Evolutionary conservation across 371 early-diverging fungal species (phyloP).

Genomic region (Mortierella sp.): DNA sequence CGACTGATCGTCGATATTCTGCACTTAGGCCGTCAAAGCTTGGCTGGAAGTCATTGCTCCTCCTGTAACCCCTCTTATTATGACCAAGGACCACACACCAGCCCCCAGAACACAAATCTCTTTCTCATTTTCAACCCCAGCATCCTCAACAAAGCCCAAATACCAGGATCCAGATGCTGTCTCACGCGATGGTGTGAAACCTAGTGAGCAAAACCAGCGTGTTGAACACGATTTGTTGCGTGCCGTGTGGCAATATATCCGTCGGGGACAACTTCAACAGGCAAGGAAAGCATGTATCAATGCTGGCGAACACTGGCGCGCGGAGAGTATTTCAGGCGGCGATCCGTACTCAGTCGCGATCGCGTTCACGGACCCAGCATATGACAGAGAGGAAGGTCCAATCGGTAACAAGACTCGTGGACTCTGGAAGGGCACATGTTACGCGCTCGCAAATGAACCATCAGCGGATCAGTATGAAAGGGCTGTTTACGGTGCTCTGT

Average conservation of each 20-base stretch:
- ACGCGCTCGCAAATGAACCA: constrained; percentile 31
- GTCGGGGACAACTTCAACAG: constrained; percentile 41
- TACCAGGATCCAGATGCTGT: constrained; percentile 39
- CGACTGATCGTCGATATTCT: background rate
- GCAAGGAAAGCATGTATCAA: constrained; percentile 43
- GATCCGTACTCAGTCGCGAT: constrained; percentile 25
- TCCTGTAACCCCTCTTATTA: constrained; percentile 8
- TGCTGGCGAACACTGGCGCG: constrained; percentile 49
- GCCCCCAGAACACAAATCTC: background rate
- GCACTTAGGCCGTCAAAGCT: constrained; percentile 38
- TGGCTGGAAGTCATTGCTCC: constrained; percentile 50
- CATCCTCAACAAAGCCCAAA: background rate
- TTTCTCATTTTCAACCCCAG: constrained; percentile 10
- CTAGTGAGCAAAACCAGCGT: constrained; percentile 23
- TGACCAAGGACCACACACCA: constrained; percentile 9
- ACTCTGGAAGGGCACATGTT: constrained; percentile 54
- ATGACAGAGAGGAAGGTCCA: constrained; percentile 20
- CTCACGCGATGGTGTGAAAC: constrained; percentile 38
- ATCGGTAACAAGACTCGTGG: constrained; percentile 44
- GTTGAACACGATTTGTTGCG: constrained; percentile 28
- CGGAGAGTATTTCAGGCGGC: constrained; percentile 51
- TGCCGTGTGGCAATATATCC: constrained; percentile 47
- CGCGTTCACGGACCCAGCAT: constrained; percentile 24
- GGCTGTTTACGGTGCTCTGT: constrained; percentile 44
- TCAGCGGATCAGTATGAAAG: constrained; percentile 37